phyloP scores from a whole-genome alignment of 1,139 yeast genomes.

The Debaryomycetaceae sp. region DNA sequence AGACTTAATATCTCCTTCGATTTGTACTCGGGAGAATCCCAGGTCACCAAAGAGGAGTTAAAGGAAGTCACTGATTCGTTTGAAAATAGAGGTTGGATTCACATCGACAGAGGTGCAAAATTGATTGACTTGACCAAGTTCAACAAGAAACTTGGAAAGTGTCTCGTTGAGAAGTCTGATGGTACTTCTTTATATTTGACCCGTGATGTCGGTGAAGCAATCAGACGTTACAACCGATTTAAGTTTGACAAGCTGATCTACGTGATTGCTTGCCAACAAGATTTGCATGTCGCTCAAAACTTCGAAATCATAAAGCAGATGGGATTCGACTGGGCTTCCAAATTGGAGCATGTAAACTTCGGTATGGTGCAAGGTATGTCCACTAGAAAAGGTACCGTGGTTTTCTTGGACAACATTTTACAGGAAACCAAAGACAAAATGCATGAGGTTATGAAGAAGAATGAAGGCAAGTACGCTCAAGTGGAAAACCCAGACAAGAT shows the following conservation, averaged over 20 bases:
- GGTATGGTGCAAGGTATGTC: slow-evolving; percentile 99
- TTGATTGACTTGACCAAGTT: slow-evolving; percentile 81
- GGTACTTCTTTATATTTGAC: slow-evolving; percentile 94
- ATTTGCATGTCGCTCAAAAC: slow-evolving; percentile 89
- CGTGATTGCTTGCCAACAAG: slow-evolving; percentile 95
- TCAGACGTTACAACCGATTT: slow-evolving; percentile 79
- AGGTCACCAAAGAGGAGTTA: slow-evolving; percentile 77
- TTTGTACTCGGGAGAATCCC: slow-evolving; percentile 92
- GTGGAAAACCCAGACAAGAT: slow-evolving; percentile 93
- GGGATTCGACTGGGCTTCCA: slow-evolving; percentile 87
- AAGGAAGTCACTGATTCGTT: slow-evolving; percentile 60
- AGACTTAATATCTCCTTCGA: slow-evolving; percentile 89
- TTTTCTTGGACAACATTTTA: slow-evolving; percentile 88
- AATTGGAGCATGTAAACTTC: slow-evolving; percentile 79
- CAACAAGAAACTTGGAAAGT: slow-evolving; percentile 92
- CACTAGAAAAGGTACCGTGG: slow-evolving; percentile 97
- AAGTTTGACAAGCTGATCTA: slow-evolving; percentile 94
- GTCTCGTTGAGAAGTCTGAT: slow-evolving; percentile 89
- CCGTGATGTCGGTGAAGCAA: slow-evolving; percentile 97
- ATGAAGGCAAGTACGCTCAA: slow-evolving; percentile 87
- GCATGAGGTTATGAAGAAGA: slow-evolving; percentile 97
- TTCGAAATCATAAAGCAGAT: slow-evolving; percentile 91
- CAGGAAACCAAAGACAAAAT: slow-evolving; percentile 93
- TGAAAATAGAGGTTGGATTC: slow-evolving; percentile 66
- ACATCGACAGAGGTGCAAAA: slow-evolving; percentile 89